Percentiles rank a stretch among this genome's conserved stretches.
phyloP scores from a whole-genome alignment of 2,329 filamentous ascomycete species.

The Exophiala lecanii-corni region DNA sequence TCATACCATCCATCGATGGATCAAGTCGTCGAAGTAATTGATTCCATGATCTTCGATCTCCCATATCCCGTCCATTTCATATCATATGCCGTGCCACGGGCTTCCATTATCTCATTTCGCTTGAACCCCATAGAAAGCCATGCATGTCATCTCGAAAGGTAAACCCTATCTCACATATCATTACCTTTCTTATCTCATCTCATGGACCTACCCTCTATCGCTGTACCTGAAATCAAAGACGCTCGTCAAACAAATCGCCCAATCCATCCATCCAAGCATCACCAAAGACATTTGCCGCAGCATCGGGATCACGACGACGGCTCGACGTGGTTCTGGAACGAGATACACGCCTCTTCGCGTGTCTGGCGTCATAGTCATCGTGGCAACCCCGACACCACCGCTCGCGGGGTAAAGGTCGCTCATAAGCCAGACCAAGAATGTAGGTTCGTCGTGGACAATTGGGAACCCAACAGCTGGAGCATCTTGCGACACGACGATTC shows the following conservation, averaged over 20 bases:
- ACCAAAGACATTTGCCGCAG: conserved; percentile 4
- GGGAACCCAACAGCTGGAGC: conserved; percentile 18
- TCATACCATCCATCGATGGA: too few species aligned
- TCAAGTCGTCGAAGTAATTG: too few species aligned
- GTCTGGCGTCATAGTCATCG: conserved; percentile 9
- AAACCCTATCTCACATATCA: too few species aligned
- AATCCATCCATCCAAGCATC: conserved; percentile 6
- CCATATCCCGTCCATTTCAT: too few species aligned
- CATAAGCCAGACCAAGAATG: conserved; percentile 16
- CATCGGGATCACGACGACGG: neutral
- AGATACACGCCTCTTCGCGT: conserved; percentile 3
- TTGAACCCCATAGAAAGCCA: too few species aligned
- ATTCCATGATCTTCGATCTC: too few species aligned
- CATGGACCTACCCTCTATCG: too few species aligned
- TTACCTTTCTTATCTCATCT: too few species aligned
- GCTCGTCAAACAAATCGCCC: conserved; percentile 9
- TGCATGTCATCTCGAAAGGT: too few species aligned
- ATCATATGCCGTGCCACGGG: too few species aligned
- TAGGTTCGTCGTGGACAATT: conserved; percentile 11
- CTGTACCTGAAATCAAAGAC: neutral
- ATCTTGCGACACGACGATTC: conserved; percentile 15
- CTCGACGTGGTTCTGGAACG: neutral
- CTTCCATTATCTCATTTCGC: too few species aligned
- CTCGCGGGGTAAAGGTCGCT: conserved; percentile 13
- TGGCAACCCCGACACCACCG: conserved; percentile 18